Conservation (phyloP, 257 asterid genomes). For the Scutellaria baicalensis region DNA sequence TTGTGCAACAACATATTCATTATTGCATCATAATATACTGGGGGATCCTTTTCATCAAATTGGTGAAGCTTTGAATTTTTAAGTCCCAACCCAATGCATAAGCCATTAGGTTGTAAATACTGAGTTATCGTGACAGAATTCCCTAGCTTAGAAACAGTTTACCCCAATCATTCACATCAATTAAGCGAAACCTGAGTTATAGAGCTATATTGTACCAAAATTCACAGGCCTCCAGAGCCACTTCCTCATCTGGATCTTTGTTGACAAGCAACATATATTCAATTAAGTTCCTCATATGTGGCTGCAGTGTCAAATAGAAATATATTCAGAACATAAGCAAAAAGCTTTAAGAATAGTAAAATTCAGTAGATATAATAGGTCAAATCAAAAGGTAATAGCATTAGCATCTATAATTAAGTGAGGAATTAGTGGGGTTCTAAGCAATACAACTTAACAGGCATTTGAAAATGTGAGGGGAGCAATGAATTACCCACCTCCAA, state of each 20-base stretch:
- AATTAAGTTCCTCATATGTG: conserved; percentile 76
- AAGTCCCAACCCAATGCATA: neutral
- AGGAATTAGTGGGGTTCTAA: neutral
- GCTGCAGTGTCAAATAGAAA: conserved; percentile 47
- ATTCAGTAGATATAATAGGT: neutral
- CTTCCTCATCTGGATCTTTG: conserved; percentile 89
- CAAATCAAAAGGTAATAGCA: neutral
- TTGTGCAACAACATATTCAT: neutral
- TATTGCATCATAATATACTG: neutral
- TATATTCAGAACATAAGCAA: conserved; percentile 21
- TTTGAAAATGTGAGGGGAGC: neutral
- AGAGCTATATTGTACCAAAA: conserved; percentile 50
- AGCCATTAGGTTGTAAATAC: neutral
- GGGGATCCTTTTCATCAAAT: neutral
- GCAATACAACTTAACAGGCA: neutral
- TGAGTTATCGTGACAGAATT: neutral
- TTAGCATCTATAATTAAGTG: neutral
- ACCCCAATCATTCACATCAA: neutral
- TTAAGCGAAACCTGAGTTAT: neutral
- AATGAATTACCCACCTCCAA: conserved; percentile 69
- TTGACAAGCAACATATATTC: conserved; percentile 87
- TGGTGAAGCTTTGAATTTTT: neutral
- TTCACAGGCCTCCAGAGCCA: conserved; percentile 99
- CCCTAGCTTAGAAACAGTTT: neutral
- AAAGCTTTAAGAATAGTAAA: neutral